phyloP scores from a whole-genome alignment of 495 filamentous ascomycete genomes.

The Chaetomium tenue region DNA sequence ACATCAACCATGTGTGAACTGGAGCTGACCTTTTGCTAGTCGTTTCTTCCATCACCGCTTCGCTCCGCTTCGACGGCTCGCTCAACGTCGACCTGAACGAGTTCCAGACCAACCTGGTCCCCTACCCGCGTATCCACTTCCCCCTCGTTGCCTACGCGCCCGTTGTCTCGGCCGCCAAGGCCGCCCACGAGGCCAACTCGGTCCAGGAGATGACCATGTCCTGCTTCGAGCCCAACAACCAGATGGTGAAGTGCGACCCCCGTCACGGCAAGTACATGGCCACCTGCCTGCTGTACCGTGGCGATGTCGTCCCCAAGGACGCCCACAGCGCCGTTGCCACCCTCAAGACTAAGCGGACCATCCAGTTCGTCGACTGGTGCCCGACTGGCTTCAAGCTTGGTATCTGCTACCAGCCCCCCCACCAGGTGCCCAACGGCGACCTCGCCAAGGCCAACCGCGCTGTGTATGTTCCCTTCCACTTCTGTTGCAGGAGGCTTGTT shows the following conservation, averaged over 20 bases:
- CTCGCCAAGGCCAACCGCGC: conserved; percentile 96
- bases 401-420: conserved; percentile 98
- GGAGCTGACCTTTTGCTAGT: conserved; percentile 52
- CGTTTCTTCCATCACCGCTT: conserved; percentile 97
- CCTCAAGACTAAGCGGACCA: conserved; percentile 97
- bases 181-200: conserved; percentile 91
- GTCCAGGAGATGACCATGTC: conserved; percentile 86
- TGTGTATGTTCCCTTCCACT: conserved; percentile 63
- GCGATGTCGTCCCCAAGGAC: conserved; percentile 96
- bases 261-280: conserved; percentile 99
- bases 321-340: conserved; percentile 85
- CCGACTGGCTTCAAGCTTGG: conserved; percentile 99
- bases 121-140: conserved; percentile 99
- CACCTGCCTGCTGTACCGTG: conserved; percentile 95
- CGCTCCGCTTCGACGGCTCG: conserved; percentile 96
- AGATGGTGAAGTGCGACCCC: conserved; percentile 99
- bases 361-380: conserved; percentile 99
- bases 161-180: conserved; percentile 89
- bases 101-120: conserved; percentile 99
- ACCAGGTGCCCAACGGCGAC: conserved; percentile 93
- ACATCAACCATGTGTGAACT: background rate
- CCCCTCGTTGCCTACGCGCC: conserved; percentile 95
- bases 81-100: conserved; percentile 99
- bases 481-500: conserved; percentile 5
- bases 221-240: conserved; percentile 77